Conservation (phyloP, 2,329 filamentous ascomycete species). For the Blastomyces parvus region DNA sequence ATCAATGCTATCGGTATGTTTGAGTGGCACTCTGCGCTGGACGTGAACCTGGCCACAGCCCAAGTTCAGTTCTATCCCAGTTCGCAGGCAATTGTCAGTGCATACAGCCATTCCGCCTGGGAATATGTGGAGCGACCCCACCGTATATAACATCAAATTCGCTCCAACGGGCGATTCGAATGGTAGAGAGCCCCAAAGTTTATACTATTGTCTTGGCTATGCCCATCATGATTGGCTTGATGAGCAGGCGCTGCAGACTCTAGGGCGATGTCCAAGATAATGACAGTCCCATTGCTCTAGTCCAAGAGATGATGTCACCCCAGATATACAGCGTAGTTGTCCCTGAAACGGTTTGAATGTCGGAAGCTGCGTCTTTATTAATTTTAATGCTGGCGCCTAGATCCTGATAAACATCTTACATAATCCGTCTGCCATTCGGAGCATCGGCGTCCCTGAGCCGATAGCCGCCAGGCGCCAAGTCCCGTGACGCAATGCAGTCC, state of each 20-base stretch:
- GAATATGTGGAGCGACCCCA: too few relatives aligned
- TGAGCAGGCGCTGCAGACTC: slow-evolving; percentile 24
- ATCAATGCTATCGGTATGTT: too few relatives aligned
- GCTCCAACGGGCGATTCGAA: slow-evolving; percentile 4
- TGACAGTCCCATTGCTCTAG: slow-evolving; percentile 22
- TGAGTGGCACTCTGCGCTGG: too few relatives aligned
- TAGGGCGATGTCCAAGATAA: slow-evolving; percentile 19
- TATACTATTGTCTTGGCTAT: slow-evolving; percentile 27
- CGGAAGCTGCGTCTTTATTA: too few relatives aligned
- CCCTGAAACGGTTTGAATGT: not conserved
- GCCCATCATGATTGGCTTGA: slow-evolving; percentile 31
- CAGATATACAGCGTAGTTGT: not conserved
- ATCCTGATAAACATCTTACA: too few relatives aligned
- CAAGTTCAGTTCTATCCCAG: too few relatives aligned
- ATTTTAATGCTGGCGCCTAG: too few relatives aligned
- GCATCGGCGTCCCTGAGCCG: not conserved
- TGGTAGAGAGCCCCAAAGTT: slow-evolving; percentile 17
- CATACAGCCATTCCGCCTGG: too few relatives aligned
- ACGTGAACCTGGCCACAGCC: too few relatives aligned
- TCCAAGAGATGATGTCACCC: too few relatives aligned
- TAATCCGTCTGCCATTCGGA: not conserved
- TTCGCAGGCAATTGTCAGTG: too few relatives aligned
- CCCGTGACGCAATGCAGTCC: slow-evolving; percentile 12
- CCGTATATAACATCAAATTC: not conserved
- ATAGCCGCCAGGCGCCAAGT: not conserved